These are phyloP conservation scores for Chiua virens DNA, from an alignment of 768 basidiomycete genomes.

Conservation along the genomic window DNA sequence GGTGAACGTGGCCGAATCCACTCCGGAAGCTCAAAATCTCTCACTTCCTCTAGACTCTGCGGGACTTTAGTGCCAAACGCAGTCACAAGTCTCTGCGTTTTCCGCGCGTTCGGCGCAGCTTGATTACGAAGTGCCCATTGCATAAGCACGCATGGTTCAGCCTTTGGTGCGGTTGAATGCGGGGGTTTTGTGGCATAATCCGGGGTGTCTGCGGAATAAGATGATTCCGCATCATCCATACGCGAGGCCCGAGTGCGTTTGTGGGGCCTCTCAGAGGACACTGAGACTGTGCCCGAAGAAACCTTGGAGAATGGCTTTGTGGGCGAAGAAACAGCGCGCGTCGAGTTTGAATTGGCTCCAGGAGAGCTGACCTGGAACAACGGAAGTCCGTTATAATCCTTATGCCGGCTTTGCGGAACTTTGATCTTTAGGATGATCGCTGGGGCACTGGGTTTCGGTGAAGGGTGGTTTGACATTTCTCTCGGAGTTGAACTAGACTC, in stretches of 20 bases:
- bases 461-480: slow-evolving; percentile 9
- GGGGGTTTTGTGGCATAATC: slow-evolving; percentile 18
- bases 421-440: slow-evolving; percentile 37
- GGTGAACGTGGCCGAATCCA: slow-evolving; percentile 43
- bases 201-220: slow-evolving; percentile 19
- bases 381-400: slow-evolving; percentile 9
- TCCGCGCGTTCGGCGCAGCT: slow-evolving; percentile 42
- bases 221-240: slow-evolving; percentile 23
- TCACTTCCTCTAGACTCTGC: slow-evolving; percentile 42
- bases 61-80: slow-evolving; percentile 66
- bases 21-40: slow-evolving; percentile 57
- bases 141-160: slow-evolving; percentile 40
- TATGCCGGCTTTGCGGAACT: slow-evolving; percentile 29
- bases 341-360: slow-evolving; percentile 10
- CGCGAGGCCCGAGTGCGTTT: slow-evolving; percentile 28
- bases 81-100: slow-evolving; percentile 51
- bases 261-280: slow-evolving; percentile 27
- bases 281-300: slow-evolving; percentile 30
- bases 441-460: slow-evolving; percentile 19
- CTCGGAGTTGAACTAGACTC: slow-evolving; percentile 10
- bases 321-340: slow-evolving; percentile 16
- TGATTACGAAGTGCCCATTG: slow-evolving; percentile 52
- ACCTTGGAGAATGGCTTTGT: slow-evolving; percentile 29
- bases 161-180: slow-evolving; percentile 14
- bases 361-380: slow-evolving; percentile 16